Evolutionary conservation across 2,329 filamentous ascomycete genomes (phyloP).

Genomic region (Colletotrichum tofieldiae): DNA sequence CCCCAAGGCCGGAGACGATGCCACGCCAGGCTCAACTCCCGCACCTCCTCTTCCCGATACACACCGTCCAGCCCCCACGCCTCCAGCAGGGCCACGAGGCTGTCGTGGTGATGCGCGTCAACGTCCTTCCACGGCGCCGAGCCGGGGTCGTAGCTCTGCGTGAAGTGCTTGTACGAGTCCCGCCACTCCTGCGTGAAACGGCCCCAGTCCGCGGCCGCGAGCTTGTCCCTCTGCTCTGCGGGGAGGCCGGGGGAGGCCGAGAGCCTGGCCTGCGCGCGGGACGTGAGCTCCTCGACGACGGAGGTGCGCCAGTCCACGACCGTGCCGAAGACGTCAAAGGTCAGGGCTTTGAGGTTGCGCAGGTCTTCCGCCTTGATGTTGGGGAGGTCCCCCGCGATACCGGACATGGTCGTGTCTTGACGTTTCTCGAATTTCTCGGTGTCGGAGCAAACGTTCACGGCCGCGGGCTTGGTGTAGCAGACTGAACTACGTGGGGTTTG

Average conservation of each 20-base stretch:
- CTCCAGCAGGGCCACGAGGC: constrained; percentile 72
- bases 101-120: constrained; percentile 79
- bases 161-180: constrained; percentile 75
- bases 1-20: constrained; percentile 80
- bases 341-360: constrained; percentile 68
- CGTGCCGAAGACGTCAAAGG: constrained; percentile 86
- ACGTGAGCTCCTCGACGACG: constrained; percentile 72
- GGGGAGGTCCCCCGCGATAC: constrained; percentile 14
- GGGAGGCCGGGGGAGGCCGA: constrained; percentile 63
- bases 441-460: neutral
- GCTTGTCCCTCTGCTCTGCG: constrained; percentile 58
- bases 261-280: constrained; percentile 63
- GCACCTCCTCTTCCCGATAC: constrained; percentile 76
- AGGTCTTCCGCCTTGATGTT: constrained; percentile 18
- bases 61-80: constrained; percentile 70
- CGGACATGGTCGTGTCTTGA: constrained; percentile 47
- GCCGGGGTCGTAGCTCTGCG: constrained; percentile 64
- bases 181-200: constrained; percentile 81
- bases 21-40: constrained; percentile 78
- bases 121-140: constrained; percentile 75
- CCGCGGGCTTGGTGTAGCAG: neutral
- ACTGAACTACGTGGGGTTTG: neutral
- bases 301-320: constrained; percentile 84
- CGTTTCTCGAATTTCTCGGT: neutral
- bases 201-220: constrained; percentile 73